Base-by-base conservation (phyloP, 192 early-diverging fungal species). In the Umbelopsis isabellina region DNA sequence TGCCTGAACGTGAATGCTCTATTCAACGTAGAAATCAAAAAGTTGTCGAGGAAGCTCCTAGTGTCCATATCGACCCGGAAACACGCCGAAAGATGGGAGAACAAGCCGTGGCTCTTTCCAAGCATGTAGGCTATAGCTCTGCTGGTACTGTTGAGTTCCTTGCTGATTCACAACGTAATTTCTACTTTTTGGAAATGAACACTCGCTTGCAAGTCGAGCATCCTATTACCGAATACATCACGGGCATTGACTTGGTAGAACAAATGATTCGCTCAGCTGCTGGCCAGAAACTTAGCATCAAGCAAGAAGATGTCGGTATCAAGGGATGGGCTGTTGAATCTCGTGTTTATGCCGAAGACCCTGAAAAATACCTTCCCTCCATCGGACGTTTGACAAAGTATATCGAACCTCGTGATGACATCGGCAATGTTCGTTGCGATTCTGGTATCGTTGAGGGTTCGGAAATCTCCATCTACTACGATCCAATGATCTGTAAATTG, bases 381-480 rank as follows among this genome's bases (percentile, higher is more conserved):
- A 95, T 97, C 68, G 96, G 96, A 50, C 87, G 89, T 37, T 86
- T 98, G 53, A 80, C 83, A 25, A 87, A 87, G 76, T 98, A 98
- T 82, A 88, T 89, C 30, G 96, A 98, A 75, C 94, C 96, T 0
- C 66, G 53, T 20, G 79, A 71, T 11, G 72, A 71, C 44, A 75
- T 81, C 33, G 73, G 80, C 74, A 83, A 90, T 22, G 89, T 94
- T 35, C 89, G 96, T n/a, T 95, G 93, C 82, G 96, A 98, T 80
- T 94, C 92, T 74, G 96, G 96, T 33, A 88, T 97, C 61, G 84
- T 90, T 15, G 94, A 97, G 73, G 96, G 96, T 5, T 89, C 88
- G n/a, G 93, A 96, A 77, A 96, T 98, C 71, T 83, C 85, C n/a
- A 92, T 98, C 35, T 94, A 95, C 84, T 98, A 98, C 79, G 96